These are phyloP conservation scores for Aspergillus caelatus DNA, from an alignment of 2,329 filamentous ascomycete genomes.

Conservation along the genomic window DNA sequence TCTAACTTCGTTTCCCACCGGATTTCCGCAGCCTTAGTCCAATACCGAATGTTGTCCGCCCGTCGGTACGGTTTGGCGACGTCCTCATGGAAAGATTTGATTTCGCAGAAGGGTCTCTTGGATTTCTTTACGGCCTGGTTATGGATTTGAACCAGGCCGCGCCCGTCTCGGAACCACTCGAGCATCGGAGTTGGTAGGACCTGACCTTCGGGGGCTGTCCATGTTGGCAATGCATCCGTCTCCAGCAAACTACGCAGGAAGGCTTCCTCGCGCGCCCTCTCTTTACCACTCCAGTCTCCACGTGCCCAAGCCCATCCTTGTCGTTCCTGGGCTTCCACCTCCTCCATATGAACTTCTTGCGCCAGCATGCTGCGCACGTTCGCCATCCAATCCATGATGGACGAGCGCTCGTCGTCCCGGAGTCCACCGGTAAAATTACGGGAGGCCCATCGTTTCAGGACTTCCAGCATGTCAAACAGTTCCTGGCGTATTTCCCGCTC, in stretches of 20 bases:
- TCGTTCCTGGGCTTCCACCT: constrained; percentile 70
- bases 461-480: constrained; percentile 82
- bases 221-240: constrained; percentile 63
- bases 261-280: constrained; percentile 76
- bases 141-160: constrained; percentile 82
- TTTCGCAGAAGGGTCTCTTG: constrained; percentile 82
- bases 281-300: constrained; percentile 73
- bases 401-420: constrained; percentile 73
- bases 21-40: constrained; percentile 93
- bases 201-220: constrained; percentile 60
- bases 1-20: constrained; percentile 86
- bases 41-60: constrained; percentile 92
- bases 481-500: constrained; percentile 85
- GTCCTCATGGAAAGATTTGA: constrained; percentile 87
- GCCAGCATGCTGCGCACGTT: constrained; percentile 76
- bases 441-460: constrained; percentile 86
- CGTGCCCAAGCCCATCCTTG: constrained; percentile 79
- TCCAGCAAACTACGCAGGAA: constrained; percentile 78
- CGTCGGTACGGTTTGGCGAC: constrained; percentile 91
- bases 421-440: constrained; percentile 85
- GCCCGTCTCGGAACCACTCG: constrained; percentile 71
- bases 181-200: constrained; percentile 68
- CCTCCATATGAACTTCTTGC: constrained; percentile 76
- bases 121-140: constrained; percentile 87
- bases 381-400: constrained; percentile 77